Conservation (phyloP, 768 basidiomycete species). For the Auriculariales sp. region DNA sequence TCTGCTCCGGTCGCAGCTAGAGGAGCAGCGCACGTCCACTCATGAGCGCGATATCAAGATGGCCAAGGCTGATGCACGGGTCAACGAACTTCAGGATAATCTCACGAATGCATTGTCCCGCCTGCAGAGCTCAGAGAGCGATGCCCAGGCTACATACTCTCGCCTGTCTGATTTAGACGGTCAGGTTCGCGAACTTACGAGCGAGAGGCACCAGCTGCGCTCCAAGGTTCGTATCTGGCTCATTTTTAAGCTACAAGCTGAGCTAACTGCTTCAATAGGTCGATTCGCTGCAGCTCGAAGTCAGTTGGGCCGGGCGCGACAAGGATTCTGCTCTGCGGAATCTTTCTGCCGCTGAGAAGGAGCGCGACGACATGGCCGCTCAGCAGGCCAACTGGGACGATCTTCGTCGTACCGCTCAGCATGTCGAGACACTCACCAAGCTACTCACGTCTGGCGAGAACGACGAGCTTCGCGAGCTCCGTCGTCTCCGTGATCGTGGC, state of each 20-base stretch:
- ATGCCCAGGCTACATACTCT: conserved; percentile 42
- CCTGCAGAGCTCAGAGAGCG: conserved; percentile 58
- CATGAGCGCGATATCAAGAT: conserved; percentile 31
- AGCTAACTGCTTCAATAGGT: conserved; percentile 28
- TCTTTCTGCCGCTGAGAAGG: conserved; percentile 37
- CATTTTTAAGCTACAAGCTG: not conserved
- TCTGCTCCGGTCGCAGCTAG: conserved; percentile 35
- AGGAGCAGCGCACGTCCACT: conserved; percentile 33
- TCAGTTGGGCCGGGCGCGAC: conserved; percentile 42
- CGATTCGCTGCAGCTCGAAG: conserved; percentile 44
- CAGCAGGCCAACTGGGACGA: conserved; percentile 75
- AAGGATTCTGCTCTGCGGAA: conserved; percentile 41
- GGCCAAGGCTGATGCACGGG: conserved; percentile 31
- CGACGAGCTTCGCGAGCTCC: conserved; percentile 60
- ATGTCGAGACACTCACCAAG: conserved; percentile 51
- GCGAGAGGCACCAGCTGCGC: conserved; percentile 42
- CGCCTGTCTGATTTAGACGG: conserved; percentile 51
- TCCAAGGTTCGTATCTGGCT: conserved; percentile 34
- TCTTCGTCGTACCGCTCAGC: conserved; percentile 51
- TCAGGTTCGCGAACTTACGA: conserved; percentile 33
- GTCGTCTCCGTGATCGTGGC: conserved; percentile 41
- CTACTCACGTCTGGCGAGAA: conserved; percentile 49
- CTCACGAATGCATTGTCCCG: conserved; percentile 58
- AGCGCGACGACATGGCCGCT: conserved; percentile 40
- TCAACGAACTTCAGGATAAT: conserved; percentile 54